These are phyloP conservation scores for Choiromyces venosus DNA, from an alignment of 495 filamentous ascomycete genomes.

Conservation along the genomic window DNA sequence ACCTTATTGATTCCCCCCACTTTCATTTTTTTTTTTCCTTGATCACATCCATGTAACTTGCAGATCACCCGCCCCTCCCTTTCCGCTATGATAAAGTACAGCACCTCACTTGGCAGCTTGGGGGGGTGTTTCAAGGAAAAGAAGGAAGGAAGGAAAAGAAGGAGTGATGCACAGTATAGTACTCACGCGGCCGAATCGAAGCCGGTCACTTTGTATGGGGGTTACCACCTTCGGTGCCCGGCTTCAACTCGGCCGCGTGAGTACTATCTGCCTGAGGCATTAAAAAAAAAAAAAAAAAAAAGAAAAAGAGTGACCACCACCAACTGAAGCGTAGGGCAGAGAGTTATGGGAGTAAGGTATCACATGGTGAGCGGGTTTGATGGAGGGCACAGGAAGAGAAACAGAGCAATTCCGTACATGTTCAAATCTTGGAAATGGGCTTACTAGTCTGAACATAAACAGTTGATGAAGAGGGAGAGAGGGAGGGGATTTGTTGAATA, in stretches of 20 bases:
- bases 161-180: not conserved
- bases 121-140: not conserved
- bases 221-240: no score
- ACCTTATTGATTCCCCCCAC: not conserved
- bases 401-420: not conserved
- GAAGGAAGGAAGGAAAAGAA: not conserved
- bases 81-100: not conserved
- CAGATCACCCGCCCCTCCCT: slow-evolving; percentile 4
- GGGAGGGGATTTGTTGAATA: not conserved
- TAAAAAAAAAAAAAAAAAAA: not conserved
- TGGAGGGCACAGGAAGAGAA: not conserved
- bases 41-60: not conserved
- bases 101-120: not conserved
- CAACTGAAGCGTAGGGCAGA: not conserved
- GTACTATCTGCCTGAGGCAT: no score
- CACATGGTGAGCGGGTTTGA: not conserved
- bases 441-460: not conserved
- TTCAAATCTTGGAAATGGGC: not conserved
- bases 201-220: no score
- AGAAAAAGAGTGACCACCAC: not conserved
- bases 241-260: no score
- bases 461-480: not conserved
- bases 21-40: not conserved
- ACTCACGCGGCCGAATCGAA: no score
- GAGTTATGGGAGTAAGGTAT: not conserved